These are phyloP conservation scores for Plantago rigida DNA, from an alignment of 305 asterid genomes.

Conservation along the genomic window DNA sequence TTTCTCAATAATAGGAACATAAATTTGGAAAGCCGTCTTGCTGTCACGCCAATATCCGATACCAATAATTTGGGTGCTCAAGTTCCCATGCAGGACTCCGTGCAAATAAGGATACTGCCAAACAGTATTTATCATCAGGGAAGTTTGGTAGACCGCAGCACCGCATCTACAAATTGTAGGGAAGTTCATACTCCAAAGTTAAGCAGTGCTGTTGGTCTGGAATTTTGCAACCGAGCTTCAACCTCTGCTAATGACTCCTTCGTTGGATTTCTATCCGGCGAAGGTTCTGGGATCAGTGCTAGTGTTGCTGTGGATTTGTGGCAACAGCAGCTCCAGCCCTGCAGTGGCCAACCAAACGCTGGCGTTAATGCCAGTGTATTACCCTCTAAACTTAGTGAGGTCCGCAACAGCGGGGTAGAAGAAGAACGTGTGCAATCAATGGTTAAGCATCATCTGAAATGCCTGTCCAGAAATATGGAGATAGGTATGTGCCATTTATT, in stretches of 20 bases:
- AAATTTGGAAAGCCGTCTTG: conserved; percentile 30
- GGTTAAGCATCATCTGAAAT: conserved; percentile 38
- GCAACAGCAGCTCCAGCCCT: conserved; percentile 52
- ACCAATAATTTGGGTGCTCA: conserved; percentile 41
- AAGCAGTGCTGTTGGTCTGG: conserved; percentile 37
- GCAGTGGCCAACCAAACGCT: conserved; percentile 36
- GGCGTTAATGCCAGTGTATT: conserved; percentile 38
- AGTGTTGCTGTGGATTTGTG: conserved; percentile 32
- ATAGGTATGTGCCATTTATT: conserved; percentile 26
- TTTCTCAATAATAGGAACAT: conserved; percentile 46
- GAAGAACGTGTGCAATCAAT: conserved; percentile 40
- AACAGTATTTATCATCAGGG: conserved; percentile 30
- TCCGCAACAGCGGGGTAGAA: conserved; percentile 34
- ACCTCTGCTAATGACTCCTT: conserved; percentile 40
- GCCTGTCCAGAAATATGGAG: conserved; percentile 35
- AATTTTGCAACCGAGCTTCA: conserved; percentile 42
- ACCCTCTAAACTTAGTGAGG: conserved; percentile 47
- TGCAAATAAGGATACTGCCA: conserved; percentile 14
- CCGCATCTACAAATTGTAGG: conserved; percentile 25
- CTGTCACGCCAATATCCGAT: conserved; percentile 29
- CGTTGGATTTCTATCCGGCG: conserved; percentile 30
- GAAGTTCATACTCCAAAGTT: conserved; percentile 22
- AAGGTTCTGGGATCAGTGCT: conserved; percentile 31
- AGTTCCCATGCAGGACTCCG: conserved; percentile 13
- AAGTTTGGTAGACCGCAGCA: conserved; percentile 30